A percentile compares a stretch with the other conserved stretches of the same genome.
These are phyloP conservation scores for Hypomyces rosellus DNA, from an alignment of 2,329 filamentous ascomycete genomes.

Conservation along the genomic window DNA sequence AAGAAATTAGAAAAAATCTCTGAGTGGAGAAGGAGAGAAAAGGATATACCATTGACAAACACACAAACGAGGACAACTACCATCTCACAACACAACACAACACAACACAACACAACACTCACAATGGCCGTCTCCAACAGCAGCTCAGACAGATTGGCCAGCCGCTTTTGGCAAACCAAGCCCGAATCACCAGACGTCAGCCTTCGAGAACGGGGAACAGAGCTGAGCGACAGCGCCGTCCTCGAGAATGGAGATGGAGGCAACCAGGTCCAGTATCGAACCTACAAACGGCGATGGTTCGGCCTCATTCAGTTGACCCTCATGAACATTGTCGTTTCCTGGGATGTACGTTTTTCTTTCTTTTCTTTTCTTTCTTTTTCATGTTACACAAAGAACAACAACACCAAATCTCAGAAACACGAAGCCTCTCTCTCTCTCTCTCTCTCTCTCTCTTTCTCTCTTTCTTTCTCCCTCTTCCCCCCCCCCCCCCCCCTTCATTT, in stretches of 20 bases:
- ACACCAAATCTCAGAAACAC: neutral
- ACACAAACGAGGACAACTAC: no score
- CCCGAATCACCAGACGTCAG: slow-evolving; percentile 24
- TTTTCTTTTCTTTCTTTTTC: neutral
- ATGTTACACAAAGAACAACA: neutral
- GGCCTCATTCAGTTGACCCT: slow-evolving; percentile 77
- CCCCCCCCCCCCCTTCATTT: neutral
- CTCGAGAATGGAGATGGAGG: slow-evolving; percentile 17
- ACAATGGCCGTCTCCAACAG: slow-evolving; percentile 15
- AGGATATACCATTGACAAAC: neutral
- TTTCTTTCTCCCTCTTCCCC: neutral
- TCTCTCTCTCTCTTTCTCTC: no score
- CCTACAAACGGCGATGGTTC: slow-evolving; percentile 84
- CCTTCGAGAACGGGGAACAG: slow-evolving; percentile 17
- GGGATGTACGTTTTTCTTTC: slow-evolving; percentile 66
- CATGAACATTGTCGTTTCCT: slow-evolving; percentile 88
- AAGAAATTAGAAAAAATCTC: no score
- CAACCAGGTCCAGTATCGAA: slow-evolving; percentile 31
- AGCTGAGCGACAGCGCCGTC: slow-evolving; percentile 13
- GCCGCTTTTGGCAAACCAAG: slow-evolving; percentile 25
- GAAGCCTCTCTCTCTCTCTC: neutral
- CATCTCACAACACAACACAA: no score
- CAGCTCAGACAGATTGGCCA: slow-evolving; percentile 16
- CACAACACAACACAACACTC: neutral
- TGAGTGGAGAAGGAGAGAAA: no score